A percentile compares a stretch with the other conserved stretches of the same genome.
Conservation (phyloP, 148 eudicot genomes). For the Linanthus parryae region DNA sequence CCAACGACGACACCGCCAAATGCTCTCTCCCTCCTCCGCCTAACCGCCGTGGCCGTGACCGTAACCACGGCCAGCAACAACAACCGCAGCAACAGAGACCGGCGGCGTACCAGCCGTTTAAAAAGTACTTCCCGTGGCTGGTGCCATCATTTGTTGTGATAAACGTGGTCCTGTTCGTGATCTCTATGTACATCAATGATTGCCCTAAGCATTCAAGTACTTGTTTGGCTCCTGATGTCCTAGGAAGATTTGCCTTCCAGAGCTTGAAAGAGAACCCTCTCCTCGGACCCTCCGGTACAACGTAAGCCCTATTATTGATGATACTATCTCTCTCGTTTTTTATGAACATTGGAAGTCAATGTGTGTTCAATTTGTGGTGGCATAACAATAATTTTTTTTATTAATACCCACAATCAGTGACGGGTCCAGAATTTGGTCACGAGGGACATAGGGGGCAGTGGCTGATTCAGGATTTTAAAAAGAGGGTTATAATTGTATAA, state of each 20-base stretch:
- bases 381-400: too few species aligned
- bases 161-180: conserved; percentile 40
- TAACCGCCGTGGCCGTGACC: too few species aligned
- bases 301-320: too few species aligned
- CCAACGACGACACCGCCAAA: not conserved
- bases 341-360: too few species aligned
- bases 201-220: conserved; percentile 38
- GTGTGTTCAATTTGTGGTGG: too few species aligned
- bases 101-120: conserved; percentile 30
- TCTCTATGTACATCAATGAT: conserved; percentile 54
- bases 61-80: too few species aligned
- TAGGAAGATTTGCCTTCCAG: conserved; percentile 65
- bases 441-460: too few species aligned
- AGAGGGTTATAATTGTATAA: too few species aligned
- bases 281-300: conserved; percentile 59
- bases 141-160: conserved; percentile 38
- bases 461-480: too few species aligned
- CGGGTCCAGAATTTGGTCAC: too few species aligned
- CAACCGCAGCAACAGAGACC: not conserved
- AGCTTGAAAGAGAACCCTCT: conserved; percentile 59
- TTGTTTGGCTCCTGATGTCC: conserved; percentile 26
- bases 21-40: not conserved
- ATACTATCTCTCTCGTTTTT: too few species aligned
- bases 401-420: too few species aligned
- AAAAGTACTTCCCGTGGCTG: conserved; percentile 55